Evolutionary conservation across 257 asterid genomes (phyloP), one percentile per base, ranked within the genome.

Genomic region (Gynochthodes officinalis): DNA sequence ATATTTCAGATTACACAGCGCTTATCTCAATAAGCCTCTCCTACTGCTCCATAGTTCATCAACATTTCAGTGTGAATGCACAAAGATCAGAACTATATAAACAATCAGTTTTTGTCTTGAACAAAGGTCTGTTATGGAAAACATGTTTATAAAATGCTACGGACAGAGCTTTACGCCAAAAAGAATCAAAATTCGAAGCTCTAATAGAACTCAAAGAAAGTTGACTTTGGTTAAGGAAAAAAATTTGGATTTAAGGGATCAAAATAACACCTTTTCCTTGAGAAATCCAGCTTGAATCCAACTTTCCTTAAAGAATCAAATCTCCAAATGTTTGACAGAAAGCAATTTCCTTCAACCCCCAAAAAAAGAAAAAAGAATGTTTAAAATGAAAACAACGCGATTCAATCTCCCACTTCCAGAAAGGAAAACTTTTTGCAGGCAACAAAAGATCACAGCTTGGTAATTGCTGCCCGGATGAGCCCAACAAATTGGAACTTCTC

Each of bases 381-480:
- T n/a, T n/a, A n/a, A n/a, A 27, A 67, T 21, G n/a, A 10, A 15
- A n/a, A 19, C 25, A 28, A 61, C 35, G 25, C 50, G 30, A 13
- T 21, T 37, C 70, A 61, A 72, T 30, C 14, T 64, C 18, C 69
- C 21, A 23, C 43, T 46, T 12, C 23, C 1, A 2, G 0, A 28
- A 64, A 28, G 7, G 61, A 27, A 13, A 8, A 14, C 23, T 2
- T 30, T 39, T 52, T 42, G 48, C 49, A 42, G 23, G 37, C 35
- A 53, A 53, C 23, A n/a, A 32, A 74, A 65, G 40, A 58, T 75
- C 79, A 58, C 64, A 60, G 27, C 54, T 57, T n/a, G 78, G 43
- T 15, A 43, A 72, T 32, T 12, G 52, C 25, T 48, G 50, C 32
- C 27, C 37, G 32, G 21, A 32, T 13, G 18, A 58, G 59, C 46